Evolutionary conservation across 169 alveolate species (phyloP).

Genomic region (Plasmodium gonderi): DNA sequence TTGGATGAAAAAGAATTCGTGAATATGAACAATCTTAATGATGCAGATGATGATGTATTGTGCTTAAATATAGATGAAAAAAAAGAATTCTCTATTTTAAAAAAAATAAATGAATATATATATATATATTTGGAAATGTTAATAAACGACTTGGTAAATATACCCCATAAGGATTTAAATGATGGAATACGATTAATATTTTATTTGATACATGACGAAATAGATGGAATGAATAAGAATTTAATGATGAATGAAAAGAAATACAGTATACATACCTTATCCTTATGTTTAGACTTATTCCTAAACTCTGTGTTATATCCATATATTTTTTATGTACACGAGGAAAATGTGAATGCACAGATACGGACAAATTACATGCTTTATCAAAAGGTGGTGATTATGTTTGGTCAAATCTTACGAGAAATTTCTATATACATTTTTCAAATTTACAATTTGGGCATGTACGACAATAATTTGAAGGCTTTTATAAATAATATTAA

Average conservation of each 20-base stretch:
- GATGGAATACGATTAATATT: constrained; percentile 59
- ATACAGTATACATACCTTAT: constrained; percentile 54
- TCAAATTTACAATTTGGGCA: constrained; percentile 56
- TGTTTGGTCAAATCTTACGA: constrained; percentile 47
- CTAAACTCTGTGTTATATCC: constrained; percentile 55
- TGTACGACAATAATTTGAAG: constrained; percentile 39
- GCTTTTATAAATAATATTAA: constrained; percentile 45
- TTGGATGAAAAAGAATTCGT: neutral
- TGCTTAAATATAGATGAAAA: constrained; percentile 11
- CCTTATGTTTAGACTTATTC: constrained; percentile 49
- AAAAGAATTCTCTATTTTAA: constrained; percentile 12
- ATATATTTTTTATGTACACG: constrained; percentile 65
- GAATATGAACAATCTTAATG: neutral
- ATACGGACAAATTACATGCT: neutral
- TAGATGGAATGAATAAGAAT: constrained; percentile 45
- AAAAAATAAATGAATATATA: constrained; percentile 60
- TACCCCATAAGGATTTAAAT: constrained; percentile 51
- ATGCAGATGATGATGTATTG: neutral
- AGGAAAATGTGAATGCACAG: neutral
- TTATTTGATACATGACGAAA: constrained; percentile 66
- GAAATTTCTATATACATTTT: constrained; percentile 63
- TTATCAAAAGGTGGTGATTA: constrained; percentile 23
- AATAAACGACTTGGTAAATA: constrained; percentile 57
- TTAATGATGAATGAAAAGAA: constrained; percentile 28
- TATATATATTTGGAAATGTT: constrained; percentile 50